These are phyloP conservation scores for Solanum microdontum DNA, from an alignment of 257 asterid species.

Conservation along the genomic window DNA sequence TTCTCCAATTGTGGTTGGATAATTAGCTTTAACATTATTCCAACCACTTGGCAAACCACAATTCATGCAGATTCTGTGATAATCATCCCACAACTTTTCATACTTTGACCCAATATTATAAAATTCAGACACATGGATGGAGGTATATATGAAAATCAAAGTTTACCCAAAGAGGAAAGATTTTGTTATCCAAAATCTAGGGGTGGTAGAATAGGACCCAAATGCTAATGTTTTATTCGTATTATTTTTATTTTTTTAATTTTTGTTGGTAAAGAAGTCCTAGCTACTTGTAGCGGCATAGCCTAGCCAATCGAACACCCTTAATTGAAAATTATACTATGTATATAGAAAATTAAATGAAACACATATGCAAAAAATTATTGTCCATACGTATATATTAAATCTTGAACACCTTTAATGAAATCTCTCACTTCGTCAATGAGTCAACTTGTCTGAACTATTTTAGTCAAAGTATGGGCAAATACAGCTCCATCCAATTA, in stretches of 20 bases:
- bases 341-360: no score
- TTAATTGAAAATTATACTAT: no score
- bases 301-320: neutral
- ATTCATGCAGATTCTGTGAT: neutral
- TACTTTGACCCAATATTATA: neutral
- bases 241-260: neutral
- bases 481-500: constrained; percentile 3
- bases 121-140: neutral
- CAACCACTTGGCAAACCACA: neutral
- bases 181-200: neutral
- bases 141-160: neutral
- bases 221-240: neutral
- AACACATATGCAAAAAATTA: no score
- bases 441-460: neutral
- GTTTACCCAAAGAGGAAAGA: constrained; percentile 19
- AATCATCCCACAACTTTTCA: neutral
- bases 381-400: no score
- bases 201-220: neutral
- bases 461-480: constrained; percentile 26
- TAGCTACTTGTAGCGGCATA: no score
- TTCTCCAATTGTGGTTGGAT: neutral
- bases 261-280: neutral
- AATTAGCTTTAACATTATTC: neutral
- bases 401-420: no score
- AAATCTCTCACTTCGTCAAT: no score